Evolutionary conservation across 2,329 filamentous ascomycete species (phyloP), one percentile per base, ranked within the genome.

Genomic region (Teratosphaeriaceae sp.): DNA sequence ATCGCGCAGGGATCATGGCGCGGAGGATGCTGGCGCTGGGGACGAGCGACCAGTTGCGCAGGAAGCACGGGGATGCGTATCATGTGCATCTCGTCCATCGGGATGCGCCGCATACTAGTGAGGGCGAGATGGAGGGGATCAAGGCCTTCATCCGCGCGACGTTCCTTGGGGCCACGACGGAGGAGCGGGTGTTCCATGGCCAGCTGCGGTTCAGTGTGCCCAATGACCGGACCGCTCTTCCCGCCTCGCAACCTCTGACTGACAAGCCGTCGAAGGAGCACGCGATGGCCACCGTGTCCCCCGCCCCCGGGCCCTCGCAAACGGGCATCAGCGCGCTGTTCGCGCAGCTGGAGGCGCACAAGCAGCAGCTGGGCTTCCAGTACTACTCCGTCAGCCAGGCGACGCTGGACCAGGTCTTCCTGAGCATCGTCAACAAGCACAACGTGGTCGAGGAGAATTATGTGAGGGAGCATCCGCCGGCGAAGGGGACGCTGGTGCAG

Each of bases 311-410:
- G 26, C 21, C 49, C 47, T 7, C 40, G 22, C 43, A 31, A 20
- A 51, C 23, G 46, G 76, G 79, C 11, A 80, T 90, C 18, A 81
- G 84, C 0, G 71, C 73, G 5, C 67, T 94, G 4, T 86, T 92
- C 47, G 76, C 82, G 12, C 58, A 82, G 30, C 69, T 94, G 1
- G 89, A 96, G 64, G 77, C 80, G 52, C 73, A 82, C 48, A 85
- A 82, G 56, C 69, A 78, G 16, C 64, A 66, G 3, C 64, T 95
- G 21, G 85, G 85, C 0, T 75, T 95, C 37, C 83, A 87, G 60
- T 87, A 94, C 63, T 96, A 90, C 65, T 88, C 84, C 38, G 87
- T 95, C 51, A 85, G 79, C 45, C 86, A 87, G 19, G 92, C 88
- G 15, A 94, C 87, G 13, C 68, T 96, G 31, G 89, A 96, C 60